Evolutionary conservation across 2,329 filamentous ascomycete species (phyloP).

Genomic region (Cladosporium sphaerospermum): DNA sequence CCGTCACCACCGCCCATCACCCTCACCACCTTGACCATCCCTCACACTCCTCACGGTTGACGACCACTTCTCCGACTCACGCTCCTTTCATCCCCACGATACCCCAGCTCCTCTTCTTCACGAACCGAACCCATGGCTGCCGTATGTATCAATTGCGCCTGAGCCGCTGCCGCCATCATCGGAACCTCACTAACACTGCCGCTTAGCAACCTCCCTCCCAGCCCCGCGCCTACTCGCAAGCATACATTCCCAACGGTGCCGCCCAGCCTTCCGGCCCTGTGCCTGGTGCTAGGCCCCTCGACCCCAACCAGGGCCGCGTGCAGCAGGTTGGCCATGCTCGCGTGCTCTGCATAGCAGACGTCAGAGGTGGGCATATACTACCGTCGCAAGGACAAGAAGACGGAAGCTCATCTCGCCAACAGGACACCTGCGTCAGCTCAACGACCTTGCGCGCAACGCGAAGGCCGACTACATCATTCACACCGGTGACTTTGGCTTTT

Average conservation of each 20-base stretch:
- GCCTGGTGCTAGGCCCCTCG: constrained; percentile 39
- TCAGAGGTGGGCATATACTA: constrained; percentile 38
- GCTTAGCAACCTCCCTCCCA: constrained; percentile 45
- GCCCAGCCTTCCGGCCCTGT: constrained; percentile 29
- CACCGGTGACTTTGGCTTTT: constrained; percentile 98
- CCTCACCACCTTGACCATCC: not conserved
- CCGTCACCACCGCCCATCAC: not conserved
- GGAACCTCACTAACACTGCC: constrained; percentile 13
- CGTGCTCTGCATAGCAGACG: constrained; percentile 48
- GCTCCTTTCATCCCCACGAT: not conserved
- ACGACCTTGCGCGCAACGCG: constrained; percentile 91
- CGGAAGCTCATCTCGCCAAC: constrained; percentile 15
- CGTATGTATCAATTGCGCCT: constrained; percentile 1
- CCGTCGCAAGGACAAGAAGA: not conserved
- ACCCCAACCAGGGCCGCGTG: constrained; percentile 48
- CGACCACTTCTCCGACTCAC: not conserved
- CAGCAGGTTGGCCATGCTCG: constrained; percentile 44
- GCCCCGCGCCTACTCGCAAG: constrained; percentile 45
- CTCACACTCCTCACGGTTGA: not conserved
- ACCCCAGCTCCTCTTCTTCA: constrained; percentile 7
- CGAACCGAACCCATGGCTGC: constrained; percentile 10
- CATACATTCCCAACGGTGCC: constrained; percentile 43
- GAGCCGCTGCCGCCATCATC: not conserved
- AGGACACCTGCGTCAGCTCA: constrained; percentile 94
- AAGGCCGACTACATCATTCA: constrained; percentile 97